These are phyloP conservation scores for Suillus plorans DNA, from an alignment of 768 basidiomycete species.

Conservation along the genomic window DNA sequence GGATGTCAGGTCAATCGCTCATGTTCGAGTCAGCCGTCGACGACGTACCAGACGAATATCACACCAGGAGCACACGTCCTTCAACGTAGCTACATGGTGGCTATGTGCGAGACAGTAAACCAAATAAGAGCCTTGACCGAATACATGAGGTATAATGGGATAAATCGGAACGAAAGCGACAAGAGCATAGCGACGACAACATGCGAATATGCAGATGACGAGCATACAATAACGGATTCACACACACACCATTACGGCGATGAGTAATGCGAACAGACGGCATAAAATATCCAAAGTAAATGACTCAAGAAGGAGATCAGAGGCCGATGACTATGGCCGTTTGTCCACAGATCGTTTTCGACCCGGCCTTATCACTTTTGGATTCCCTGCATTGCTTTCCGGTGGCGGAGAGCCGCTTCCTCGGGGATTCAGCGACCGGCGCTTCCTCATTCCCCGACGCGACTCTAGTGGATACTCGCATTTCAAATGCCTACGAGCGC, in stretches of 20 bases:
- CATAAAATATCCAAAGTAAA: background rate
- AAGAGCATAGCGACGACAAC: slow-evolving; percentile 20
- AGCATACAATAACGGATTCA: slow-evolving; percentile 7
- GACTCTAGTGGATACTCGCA: slow-evolving; percentile 75
- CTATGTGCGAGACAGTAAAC: slow-evolving; percentile 28
- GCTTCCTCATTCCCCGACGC: slow-evolving; percentile 61
- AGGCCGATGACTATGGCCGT: slow-evolving; percentile 12
- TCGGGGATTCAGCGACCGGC: slow-evolving; percentile 35
- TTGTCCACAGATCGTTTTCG: slow-evolving; percentile 32
- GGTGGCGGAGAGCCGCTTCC: slow-evolving; percentile 23
- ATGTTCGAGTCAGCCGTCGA: background rate
- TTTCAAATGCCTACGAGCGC: slow-evolving; percentile 62
- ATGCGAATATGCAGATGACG: slow-evolving; percentile 16
- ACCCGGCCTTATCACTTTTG: slow-evolving; percentile 25
- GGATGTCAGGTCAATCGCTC: background rate
- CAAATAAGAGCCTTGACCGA: slow-evolving; percentile 14
- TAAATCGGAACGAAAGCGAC: slow-evolving; percentile 13
- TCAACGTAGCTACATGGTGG: slow-evolving; percentile 4
- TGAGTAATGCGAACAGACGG: background rate
- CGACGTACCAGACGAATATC: background rate
- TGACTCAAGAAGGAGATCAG: background rate
- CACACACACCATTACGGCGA: slow-evolving; percentile 1
- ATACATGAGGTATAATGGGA: slow-evolving; percentile 33
- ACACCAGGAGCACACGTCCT: background rate
- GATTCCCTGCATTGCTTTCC: slow-evolving; percentile 23